Base-by-base conservation (phyloP, 495 filamentous ascomycete genomes). In the Neurospora pannonica region DNA sequence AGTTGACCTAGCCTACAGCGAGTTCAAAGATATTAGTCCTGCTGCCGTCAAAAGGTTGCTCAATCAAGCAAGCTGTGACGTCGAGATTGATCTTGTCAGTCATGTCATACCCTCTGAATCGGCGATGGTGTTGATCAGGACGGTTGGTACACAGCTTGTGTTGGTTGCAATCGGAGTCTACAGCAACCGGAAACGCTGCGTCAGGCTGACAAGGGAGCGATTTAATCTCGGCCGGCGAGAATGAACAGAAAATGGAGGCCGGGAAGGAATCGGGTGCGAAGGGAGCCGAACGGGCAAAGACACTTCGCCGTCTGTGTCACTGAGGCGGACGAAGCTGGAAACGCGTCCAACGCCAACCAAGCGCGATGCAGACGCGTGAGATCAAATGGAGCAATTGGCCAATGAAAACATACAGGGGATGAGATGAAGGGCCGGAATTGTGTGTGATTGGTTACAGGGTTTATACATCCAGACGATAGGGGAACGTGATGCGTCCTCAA, bases 311-410 rank as follows among this genome's bases (percentile, higher is more conserved):
- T 72, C 54, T 72, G n/a, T 71, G 73, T 38, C 60, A 40, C 28
- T 43, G 54, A 40, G 46, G 24, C 34, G n/a, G 43, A 71, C 34
- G 48, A 67, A 70, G 46, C 43, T 72, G 71, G 72, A 73, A 71
- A 75, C 75, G 78, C 78, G 78, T 77, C 75, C 39, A 46, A 72
- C 75, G 74, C 78, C 73, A 77, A 38, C 72, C 11, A 9, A n/a
- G 76, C 78, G 75, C 77, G 78, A 74, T 69, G 72, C 71, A 70
- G 70, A 76, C 78, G 76, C 76, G 78, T n/a, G 34, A 54, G 67
- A 28, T 70, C 75, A 73, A 76, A 78, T 70, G 62, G 71, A 73
- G 28, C 8, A 28, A 71, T 77, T 76, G 75, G 7, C 78, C 77
- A 77, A 78, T 78, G 5, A 60, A 48, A 38, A 38, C 19, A 42